phyloP scores from a whole-genome alignment of 2,329 filamentous ascomycete species.

The Fusarium veterinarium region DNA sequence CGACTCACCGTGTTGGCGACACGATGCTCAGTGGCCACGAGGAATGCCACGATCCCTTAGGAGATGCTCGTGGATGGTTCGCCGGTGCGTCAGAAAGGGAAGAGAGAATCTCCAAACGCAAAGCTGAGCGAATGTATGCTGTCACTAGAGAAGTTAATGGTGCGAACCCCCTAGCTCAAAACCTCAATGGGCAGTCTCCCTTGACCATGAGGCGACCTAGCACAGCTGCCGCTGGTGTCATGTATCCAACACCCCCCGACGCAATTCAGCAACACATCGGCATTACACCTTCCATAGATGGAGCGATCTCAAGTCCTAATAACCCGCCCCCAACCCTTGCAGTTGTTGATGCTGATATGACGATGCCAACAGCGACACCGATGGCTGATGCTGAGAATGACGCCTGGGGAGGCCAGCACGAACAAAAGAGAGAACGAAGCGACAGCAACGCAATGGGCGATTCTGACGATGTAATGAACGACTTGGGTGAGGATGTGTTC shows the following conservation, averaged over 20 bases:
- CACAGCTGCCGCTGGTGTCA: constrained; percentile 61
- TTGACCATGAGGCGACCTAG: constrained; percentile 62
- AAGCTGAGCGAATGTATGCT: constrained; percentile 60
- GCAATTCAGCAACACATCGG: constrained; percentile 66
- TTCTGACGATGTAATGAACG: constrained; percentile 73
- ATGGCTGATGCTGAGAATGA: constrained; percentile 42
- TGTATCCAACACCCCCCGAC: constrained; percentile 80
- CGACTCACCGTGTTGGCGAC: constrained; percentile 55
- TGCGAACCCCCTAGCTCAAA: constrained; percentile 56
- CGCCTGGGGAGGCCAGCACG: constrained; percentile 51
- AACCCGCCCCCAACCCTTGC: constrained; percentile 52
- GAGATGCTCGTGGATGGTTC: constrained; percentile 62
- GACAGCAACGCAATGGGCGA: constrained; percentile 58
- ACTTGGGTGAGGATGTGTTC: constrained; percentile 77
- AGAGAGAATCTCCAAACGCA: constrained; percentile 59
- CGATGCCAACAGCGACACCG: constrained; percentile 33
- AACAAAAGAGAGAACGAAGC: constrained; percentile 59
- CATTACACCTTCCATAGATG: constrained; percentile 68
- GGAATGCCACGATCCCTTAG: constrained; percentile 61
- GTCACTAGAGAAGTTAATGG: constrained; percentile 56
- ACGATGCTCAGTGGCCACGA: constrained; percentile 52
- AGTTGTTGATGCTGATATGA: constrained; percentile 47
- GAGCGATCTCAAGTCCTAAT: constrained; percentile 65
- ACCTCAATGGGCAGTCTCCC: constrained; percentile 63
- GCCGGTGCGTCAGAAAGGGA: constrained; percentile 58